A percentile compares a stretch with the other conserved stretches of the same genome.
Evolutionary conservation across 208 protist genomes (phyloP).

Genomic region (Trypanosoma congolense): DNA sequence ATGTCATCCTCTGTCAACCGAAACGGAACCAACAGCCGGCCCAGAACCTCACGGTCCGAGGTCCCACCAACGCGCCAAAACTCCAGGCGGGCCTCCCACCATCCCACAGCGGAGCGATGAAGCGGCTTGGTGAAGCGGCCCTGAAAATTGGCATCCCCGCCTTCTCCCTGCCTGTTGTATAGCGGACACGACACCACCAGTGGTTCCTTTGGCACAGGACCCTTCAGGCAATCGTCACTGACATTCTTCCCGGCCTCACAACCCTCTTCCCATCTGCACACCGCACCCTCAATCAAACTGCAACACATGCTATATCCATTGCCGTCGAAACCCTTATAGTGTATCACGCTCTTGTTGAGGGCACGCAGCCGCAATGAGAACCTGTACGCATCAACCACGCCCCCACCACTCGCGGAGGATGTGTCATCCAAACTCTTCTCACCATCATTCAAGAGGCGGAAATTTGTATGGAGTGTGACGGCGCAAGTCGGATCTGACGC

Average conservation of each 20-base stretch:
- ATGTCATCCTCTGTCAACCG: constrained; percentile 25
- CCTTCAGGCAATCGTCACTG: neutral
- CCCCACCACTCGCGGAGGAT: neutral
- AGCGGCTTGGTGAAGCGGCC: constrained; percentile 57
- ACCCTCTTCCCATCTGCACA: constrained; percentile 17
- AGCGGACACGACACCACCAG: constrained; percentile 32
- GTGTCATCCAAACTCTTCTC: too few relatives aligned
- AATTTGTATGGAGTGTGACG: constrained; percentile 19
- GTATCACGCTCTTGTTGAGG: constrained; percentile 26
- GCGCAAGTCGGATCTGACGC: constrained; percentile 8
- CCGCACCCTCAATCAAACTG: constrained; percentile 26
- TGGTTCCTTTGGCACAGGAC: constrained; percentile 4
- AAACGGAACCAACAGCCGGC: constrained; percentile 65
- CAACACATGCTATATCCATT: constrained; percentile 84
- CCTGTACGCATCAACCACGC: constrained; percentile 44
- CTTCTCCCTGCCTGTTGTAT: constrained; percentile 8
- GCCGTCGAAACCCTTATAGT: constrained; percentile 78
- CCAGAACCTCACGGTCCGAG: constrained; percentile 32
- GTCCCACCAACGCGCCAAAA: constrained; percentile 39
- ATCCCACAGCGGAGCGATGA: constrained; percentile 29
- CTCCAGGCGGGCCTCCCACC: constrained; percentile 49
- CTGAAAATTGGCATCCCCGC: constrained; percentile 14
- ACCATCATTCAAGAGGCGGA: constrained; percentile 5
- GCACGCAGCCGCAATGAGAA: constrained; percentile 37
- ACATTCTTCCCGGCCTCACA: neutral